Percentiles rank a stretch among this genome's conserved stretches.
Conservation (phyloP, 352 stramenopile species). For the Pythium insidiosum region DNA sequence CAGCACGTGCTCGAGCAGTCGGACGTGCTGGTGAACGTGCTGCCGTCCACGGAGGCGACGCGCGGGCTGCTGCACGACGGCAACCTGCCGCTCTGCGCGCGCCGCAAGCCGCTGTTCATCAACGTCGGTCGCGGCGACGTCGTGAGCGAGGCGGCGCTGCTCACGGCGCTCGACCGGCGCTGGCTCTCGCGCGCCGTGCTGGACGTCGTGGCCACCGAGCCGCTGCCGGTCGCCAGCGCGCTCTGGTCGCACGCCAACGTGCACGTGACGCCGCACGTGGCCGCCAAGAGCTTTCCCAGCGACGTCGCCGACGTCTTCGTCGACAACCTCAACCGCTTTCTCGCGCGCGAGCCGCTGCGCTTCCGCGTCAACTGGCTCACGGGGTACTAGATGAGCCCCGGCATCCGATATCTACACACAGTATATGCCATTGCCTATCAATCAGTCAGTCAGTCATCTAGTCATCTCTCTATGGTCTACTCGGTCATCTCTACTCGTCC, state of each 20-base stretch:
- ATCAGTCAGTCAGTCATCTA: neutral
- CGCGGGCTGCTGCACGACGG: conserved; percentile 44
- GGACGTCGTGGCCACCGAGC: conserved; percentile 57
- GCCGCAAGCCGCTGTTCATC: conserved; percentile 66
- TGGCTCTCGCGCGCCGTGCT: conserved; percentile 56
- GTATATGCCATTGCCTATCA: too few species aligned
- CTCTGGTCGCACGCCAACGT: conserved; percentile 62
- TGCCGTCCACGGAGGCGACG: conserved; percentile 73
- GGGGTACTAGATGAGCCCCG: too few species aligned
- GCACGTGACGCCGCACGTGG: conserved; percentile 75
- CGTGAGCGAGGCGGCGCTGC: conserved; percentile 43
- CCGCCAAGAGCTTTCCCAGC: conserved; percentile 58
- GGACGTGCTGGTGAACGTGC: conserved; percentile 79
- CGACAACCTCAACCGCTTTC: conserved; percentile 41
- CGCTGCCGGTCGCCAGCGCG: conserved; percentile 32
- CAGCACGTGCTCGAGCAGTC: conserved; percentile 33
- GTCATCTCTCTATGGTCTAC: neutral
- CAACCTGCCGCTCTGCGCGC: conserved; percentile 29
- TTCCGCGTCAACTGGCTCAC: conserved; percentile 42
- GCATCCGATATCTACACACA: too few species aligned
- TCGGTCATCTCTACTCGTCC: conserved; percentile 5
- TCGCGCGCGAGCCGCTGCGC: conserved; percentile 24
- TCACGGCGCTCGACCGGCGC: conserved; percentile 49
- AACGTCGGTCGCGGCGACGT: conserved; percentile 86
- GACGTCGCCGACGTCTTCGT: conserved; percentile 79